Base-by-base conservation (phyloP, 768 basidiomycete genomes). In the Rhizopogon roseolus region DNA sequence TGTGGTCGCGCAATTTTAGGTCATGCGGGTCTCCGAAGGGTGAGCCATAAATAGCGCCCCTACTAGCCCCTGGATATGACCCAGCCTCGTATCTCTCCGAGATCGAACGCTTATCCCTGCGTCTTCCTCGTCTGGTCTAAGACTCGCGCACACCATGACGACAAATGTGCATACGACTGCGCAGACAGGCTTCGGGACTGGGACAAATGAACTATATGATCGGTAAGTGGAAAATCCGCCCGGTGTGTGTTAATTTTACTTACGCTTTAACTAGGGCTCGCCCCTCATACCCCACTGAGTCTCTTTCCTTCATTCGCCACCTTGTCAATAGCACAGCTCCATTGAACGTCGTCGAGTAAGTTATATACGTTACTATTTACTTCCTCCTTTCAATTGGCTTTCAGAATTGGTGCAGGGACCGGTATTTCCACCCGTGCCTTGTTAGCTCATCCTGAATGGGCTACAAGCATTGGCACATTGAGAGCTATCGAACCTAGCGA, bases 361-460 rank as follows among this genome's bases (percentile, higher is more conserved):
- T 67, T 5, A 36, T 22, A 40, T 13, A 8, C n/a, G 4, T 40
- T 41, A 17, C 22, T 25, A 37, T 49, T 17, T 41, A 36, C 4
- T 41, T 45, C 11, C 29, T 27, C 41, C 34, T 16, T 14, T 28
- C n/a, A 50, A 58, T 43, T 50, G 51, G 22, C 34, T 36, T 43
- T 53, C 59, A 92, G 90, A 64, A 78, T 91, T 29, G 93, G 92
- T 10, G 73, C 87, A 5, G 93, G 93, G 22, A 93, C 92, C 1
- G 93, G 93, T 13, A 83, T 96, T 52, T 95, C 94, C 69, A 91
- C 93, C 13, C 82, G 91, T 8, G 86, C 91, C 3, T 68, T 95
- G 19, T 73, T 95, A 37, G 78, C 81, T 5, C 79, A 89, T 66
- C 75, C 76, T 16, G 77, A 75, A 38, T 85, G 79, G 80, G 60